Evolutionary conservation across 1,284 basidiomycete genomes (phyloP).

Genomic region (Marasmius oreades): DNA sequence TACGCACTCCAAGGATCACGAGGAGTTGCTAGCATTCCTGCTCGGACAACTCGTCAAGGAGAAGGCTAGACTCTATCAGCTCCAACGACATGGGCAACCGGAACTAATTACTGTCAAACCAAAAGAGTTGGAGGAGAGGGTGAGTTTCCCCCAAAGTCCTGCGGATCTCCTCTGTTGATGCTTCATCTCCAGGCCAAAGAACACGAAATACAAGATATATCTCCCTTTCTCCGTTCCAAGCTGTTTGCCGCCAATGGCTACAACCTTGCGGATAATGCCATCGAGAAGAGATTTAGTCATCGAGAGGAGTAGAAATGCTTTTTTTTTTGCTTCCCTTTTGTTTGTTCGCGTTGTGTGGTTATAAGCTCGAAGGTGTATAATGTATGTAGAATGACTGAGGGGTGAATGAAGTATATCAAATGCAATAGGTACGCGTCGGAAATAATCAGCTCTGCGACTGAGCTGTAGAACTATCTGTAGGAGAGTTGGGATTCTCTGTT

Average conservation of each 20-base stretch:
- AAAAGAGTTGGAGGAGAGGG: constrained; percentile 79
- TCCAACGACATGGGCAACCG: constrained; percentile 75
- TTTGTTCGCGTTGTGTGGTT: neutral
- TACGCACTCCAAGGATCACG: constrained; percentile 90
- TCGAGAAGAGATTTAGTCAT: constrained; percentile 66
- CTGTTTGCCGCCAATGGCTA: constrained; percentile 93
- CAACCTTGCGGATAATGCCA: constrained; percentile 56
- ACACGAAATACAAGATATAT: constrained; percentile 90
- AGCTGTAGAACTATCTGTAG: neutral
- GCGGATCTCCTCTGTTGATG: neutral
- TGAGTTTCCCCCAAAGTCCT: constrained; percentile 32
- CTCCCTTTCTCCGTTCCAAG: constrained; percentile 81
- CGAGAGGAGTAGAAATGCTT: constrained; percentile 18
- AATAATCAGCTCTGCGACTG: neutral
- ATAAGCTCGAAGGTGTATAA: neutral
- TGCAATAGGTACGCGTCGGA: neutral
- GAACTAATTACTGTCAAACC: constrained; percentile 72
- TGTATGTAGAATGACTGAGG: neutral
- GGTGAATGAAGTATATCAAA: neutral
- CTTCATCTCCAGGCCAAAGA: constrained; percentile 72
- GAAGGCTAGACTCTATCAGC: constrained; percentile 81
- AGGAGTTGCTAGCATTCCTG: constrained; percentile 93
- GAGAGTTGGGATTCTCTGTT: neutral
- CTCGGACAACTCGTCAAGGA: constrained; percentile 96
- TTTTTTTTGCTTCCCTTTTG: constrained; percentile 5